Base-by-base conservation (phyloP, 139 green algal genomes). In the Volvox africanus region DNA sequence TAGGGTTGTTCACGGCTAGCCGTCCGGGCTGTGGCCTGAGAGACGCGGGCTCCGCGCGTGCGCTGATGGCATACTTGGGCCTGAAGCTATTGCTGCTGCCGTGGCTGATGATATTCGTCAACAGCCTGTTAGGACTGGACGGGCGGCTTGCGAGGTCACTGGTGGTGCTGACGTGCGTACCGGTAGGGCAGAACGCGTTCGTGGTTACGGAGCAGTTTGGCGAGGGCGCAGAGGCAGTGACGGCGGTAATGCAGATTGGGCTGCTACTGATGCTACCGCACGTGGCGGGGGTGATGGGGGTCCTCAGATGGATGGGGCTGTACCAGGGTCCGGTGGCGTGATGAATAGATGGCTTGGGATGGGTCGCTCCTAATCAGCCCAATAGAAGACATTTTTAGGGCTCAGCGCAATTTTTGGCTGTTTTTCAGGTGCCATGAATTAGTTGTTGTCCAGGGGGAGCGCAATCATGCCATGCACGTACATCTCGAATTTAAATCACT, bases 151-250 rank as follows among this genome's bases (percentile, higher is more conserved):
- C 50, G 0, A 26, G 69, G 37, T 88, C 89, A 1, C 37, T 94
- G 22, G 86, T 95, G 22, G 79, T 94, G 36, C 87, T 95, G 22
- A 84, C 93, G 76, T 67, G 92, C 37, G 61, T 95, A 86, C 93
- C 92, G 33, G 93, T 95, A n/a, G 93, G 88, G 19, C 91, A 94
- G 89, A 94, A 87, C 11, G 93, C 93, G 13, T 95, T 95, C 82
- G 80, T 95, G 13, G 68, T 95, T 20, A 87, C 78, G 26, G 91
- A 95, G 86, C 89, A 93, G 86, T 91, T 91, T 78, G 73, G 82
- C 26, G 71, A 62, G 62, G 82, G 89, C 50, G 85, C 82, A 11
- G 61, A 81, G 35, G 89, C 35, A 28, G 61, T 91, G 26, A 67
- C 61, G 22, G 13, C 32, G 20, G 87, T 91, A 35, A 86, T 91